Evolutionary conservation across 1,139 yeast genomes (phyloP), one percentile per base, ranked within the genome.

Genomic region (Scheffersomyces cryptocercus): DNA sequence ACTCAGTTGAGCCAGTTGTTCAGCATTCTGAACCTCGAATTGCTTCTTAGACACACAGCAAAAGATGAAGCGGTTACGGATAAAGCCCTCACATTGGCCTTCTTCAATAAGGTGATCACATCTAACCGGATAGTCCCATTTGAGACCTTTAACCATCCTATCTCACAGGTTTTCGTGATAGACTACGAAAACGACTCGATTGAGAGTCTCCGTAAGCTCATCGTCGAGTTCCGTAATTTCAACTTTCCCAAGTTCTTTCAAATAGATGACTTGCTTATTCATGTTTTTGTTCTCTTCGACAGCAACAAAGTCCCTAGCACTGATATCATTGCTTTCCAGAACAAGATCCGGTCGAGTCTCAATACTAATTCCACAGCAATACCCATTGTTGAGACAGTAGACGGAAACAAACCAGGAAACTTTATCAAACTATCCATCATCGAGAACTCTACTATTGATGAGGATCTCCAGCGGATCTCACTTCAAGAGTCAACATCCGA

Each of bases 101-200:
- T 84, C 52, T 75, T 87, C 50, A 75, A 84, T 37, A 77, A 82
- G 49, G 61, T 88, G 26, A 70, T 87, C 20, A 75, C 91, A 0
- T 75, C 86, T 11, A 76, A 81, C 31, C 76, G 77, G 20, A 70
- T 88, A 5, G 82, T 89, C 2, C 85, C 96, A 1, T 90, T 88
- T 61, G 98, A 93, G 61, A 84, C 93, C 3, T 85, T 91, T 60
- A 85, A 88, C 53, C 98, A 93, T 60, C 98, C 99, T 0, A 79
- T 90, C 1, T 78, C 90, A 1, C 88, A 91, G 41, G 64, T 91
- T 13, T 75, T 90, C 42, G 85, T 86, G 4, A 72, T 91, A 3
- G 75, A 85, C 45, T 64, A 48, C 40, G 68, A 67, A 10, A 50
- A 55, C 10, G 84, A 82, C 48, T 69, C 84, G 1, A 56, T 82